Conservation (phyloP, 179 eudicot genomes). For the Patellifolia procumbens region DNA sequence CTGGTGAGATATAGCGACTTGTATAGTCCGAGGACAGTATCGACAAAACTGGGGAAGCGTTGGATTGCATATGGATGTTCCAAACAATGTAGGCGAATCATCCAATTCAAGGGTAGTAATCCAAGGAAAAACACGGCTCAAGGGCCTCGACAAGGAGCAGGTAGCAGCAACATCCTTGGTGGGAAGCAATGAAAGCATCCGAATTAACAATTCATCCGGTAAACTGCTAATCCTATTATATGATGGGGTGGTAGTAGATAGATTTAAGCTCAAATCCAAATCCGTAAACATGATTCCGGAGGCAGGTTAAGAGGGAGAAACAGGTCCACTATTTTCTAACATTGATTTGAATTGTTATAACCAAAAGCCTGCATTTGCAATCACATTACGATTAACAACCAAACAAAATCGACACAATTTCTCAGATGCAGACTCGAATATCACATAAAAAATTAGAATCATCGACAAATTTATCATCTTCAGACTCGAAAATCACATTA, state of each 20-base stretch:
- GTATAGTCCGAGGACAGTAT: neutral
- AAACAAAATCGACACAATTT: too few species aligned
- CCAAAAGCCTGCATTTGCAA: too few species aligned
- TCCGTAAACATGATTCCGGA: too few species aligned
- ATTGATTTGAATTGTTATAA: too few species aligned
- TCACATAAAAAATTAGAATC: too few species aligned
- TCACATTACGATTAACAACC: too few species aligned
- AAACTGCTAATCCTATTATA: conserved; percentile 5
- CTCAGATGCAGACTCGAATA: too few species aligned
- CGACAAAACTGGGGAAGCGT: neutral
- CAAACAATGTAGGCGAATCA: neutral
- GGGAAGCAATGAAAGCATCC: conserved; percentile 6
- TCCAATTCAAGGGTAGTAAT: conserved; percentile 10
- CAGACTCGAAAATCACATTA: too few species aligned
- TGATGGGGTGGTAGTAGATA: neutral
- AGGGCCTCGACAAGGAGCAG: neutral
- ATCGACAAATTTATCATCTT: too few species aligned
- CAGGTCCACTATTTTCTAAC: too few species aligned
- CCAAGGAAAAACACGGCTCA: neutral
- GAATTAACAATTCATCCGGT: neutral
- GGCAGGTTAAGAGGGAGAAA: too few species aligned
- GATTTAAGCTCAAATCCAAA: neutral
- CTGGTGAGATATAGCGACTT: neutral
- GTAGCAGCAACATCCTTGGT: conserved; percentile 15
- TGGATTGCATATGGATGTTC: neutral